Percentiles rank a stretch among this genome's conserved stretches.
These are phyloP conservation scores for Pulicaria dysenterica DNA, from an alignment of 129 eudicot genomes.

Conservation along the genomic window DNA sequence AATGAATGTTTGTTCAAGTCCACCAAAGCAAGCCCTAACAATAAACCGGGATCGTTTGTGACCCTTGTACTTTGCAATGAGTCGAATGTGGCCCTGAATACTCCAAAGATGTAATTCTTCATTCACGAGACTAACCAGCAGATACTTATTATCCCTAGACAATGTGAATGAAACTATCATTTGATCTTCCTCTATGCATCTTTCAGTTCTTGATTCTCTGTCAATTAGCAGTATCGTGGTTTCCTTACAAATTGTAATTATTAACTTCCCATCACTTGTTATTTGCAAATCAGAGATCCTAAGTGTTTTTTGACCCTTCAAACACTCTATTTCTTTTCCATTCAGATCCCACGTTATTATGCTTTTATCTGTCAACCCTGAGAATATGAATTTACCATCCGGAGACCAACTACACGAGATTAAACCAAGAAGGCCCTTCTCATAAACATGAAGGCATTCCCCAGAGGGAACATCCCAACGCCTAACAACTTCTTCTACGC, in stretches of 20 bases:
- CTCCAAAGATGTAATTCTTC: constrained; percentile 95
- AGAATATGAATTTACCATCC: constrained; percentile 66
- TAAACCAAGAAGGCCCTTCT: constrained; percentile 60
- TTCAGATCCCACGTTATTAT: constrained; percentile 78
- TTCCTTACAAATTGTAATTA: constrained; percentile 61
- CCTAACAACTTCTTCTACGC: constrained; percentile 72
- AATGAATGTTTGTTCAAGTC: constrained; percentile 79
- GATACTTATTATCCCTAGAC: constrained; percentile 66
- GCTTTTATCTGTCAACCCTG: constrained; percentile 84
- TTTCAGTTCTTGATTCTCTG: constrained; percentile 73
- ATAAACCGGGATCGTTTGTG: constrained; percentile 80
- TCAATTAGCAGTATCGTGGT: constrained; percentile 56
- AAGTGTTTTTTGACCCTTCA: constrained; percentile 69
- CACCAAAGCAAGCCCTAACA: constrained; percentile 93
- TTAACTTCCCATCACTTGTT: constrained; percentile 56
- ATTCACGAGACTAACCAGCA: constrained; percentile 67
- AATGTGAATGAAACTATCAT: constrained; percentile 69
- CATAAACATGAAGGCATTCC: constrained; percentile 76
- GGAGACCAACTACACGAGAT: constrained; percentile 89
- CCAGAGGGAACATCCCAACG: constrained; percentile 87
- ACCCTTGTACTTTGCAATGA: constrained; percentile 77
- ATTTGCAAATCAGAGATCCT: constrained; percentile 73
- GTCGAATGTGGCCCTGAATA: constrained; percentile 57
- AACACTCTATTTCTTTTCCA: constrained; percentile 79
- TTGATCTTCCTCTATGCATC: constrained; percentile 70